Base-by-base conservation (phyloP, 306 rosid species). In the Fagus sylvatica region DNA sequence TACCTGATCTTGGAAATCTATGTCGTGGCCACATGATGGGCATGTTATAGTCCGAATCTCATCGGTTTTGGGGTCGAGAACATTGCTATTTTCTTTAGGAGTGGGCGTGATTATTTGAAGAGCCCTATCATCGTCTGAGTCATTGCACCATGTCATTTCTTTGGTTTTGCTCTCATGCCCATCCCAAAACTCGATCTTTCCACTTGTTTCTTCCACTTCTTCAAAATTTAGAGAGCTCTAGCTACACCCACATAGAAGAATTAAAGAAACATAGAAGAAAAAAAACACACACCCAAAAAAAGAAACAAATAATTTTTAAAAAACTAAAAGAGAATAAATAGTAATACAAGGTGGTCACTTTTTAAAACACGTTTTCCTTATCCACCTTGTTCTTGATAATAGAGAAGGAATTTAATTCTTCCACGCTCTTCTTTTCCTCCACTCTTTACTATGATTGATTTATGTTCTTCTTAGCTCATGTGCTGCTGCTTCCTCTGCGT, bases 131-230 rank as follows among this genome's bases (percentile, higher is more conserved):
- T 90, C 87, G 62, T 87, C 78, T 7, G 91, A 79, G 48, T 89
- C 90, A 71, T 87, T 89, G 87, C 93, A 87, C 97, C 97, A 89
- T 80, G 87, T 75, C 96, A 90, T 90, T 78, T 76, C 79, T 83
- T 7, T 68, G 11, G 53, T 11, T 78, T 86, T 77, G 77, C 76
- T 49, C 53, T 55, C 72, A 71, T 72, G 76, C 73, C 79, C 80
- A 83, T 79, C 78, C 81, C 85, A 76, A 80, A 78, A 37, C 74
- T 56, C 49, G 74, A 9, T 46, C 80, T 79, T 36, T 40, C 66
- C 57, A 71, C 4, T 49, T 56, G 69, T 72, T 78, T 75, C 85
- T 73, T 85, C 85, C 90, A 72, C 80, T 76, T 73, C 80, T 72
- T 70, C 69, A 40, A 48, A 62, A 78, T 62, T 77, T 51, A 76